Evolutionary conservation across 306 rosid species (phyloP), one percentile per base, ranked within the genome.

Genomic region (Carpinus fangiana): DNA sequence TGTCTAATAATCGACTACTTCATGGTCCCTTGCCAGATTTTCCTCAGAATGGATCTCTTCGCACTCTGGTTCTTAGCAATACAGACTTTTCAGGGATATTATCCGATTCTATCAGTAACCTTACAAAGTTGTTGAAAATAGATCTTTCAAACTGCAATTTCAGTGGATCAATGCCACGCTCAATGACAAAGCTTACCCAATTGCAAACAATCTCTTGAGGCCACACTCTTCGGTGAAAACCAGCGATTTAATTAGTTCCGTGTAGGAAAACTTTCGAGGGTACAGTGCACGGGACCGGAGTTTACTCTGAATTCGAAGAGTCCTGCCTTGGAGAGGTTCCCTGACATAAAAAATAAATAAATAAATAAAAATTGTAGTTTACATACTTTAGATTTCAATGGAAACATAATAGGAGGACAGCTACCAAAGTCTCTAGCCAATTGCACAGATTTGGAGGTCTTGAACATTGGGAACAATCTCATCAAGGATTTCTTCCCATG

Each of bases 141-240:
- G 82, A 83, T 48, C 65, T 82, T 12, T 79, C 86, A 12, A 2
- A 53, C 3, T 83, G 84, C 60, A 46, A 75, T 6, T 83, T 88
- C 74, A 72, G 41, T n/a, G 87, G 85, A 13, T 65, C 68, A 66
- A 65, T 88, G 26, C 88, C 89, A 0, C n/a, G 0, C 48, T 76
- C 86, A 3, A 10, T 85, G 51, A 78, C 82, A 26, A 7, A 81
- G 8, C 85, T 85, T 57, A 73, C 78, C 51, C 38, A 79, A 41
- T 80, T 88, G 43, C 74, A 62, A 88, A 88, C 21, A 71, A 77
- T 83, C 87, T 2, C n/a, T n/a, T n/a, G n/a, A n/a, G n/a, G n/a
- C n/a, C n/a, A n/a, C n/a, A n/a, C n/a, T n/a, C n/a, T n/a, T n/a
- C n/a, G n/a, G n/a, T n/a, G n/a, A n/a, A n/a, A n/a, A n/a, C n/a